Evolutionary conservation across 306 rosid species (phyloP).

Genomic region (Fragaria vesca): DNA sequence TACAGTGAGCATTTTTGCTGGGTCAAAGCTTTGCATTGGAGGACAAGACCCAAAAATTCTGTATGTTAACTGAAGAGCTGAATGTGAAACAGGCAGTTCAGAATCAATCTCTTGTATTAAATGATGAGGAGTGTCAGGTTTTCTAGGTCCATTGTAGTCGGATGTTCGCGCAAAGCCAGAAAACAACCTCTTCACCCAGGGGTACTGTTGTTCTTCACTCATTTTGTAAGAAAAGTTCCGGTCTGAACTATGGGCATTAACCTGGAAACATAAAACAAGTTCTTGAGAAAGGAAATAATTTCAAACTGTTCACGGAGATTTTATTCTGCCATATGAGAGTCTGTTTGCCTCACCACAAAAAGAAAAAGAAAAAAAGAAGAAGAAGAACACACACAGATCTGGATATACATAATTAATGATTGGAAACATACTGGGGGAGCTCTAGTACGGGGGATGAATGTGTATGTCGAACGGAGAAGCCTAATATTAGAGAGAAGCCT

Average conservation of each 20-base stretch:
- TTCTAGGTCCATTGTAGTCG: conserved; percentile 83
- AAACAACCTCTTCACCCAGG: conserved; percentile 88
- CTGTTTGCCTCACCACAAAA: not conserved
- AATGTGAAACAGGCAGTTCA: conserved; percentile 64
- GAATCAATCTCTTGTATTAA: conserved; percentile 90
- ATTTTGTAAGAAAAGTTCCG: conserved; percentile 75
- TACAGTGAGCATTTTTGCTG: conserved; percentile 95
- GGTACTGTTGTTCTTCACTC: conserved; percentile 79
- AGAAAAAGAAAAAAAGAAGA: too few species aligned
- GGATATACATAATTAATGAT: not conserved
- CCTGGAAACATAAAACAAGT: conserved; percentile 41
- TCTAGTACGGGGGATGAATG: conserved; percentile 81
- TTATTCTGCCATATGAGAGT: not conserved
- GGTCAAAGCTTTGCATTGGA: conserved; percentile 93
- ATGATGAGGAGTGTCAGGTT: conserved; percentile 66
- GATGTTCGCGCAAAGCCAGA: conserved; percentile 95
- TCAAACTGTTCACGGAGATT: conserved; percentile 11
- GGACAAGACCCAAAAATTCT: conserved; percentile 91
- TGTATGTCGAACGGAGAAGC: conserved; percentile 84
- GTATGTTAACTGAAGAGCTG: conserved; percentile 88
- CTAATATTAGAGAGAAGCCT: conserved; percentile 67
- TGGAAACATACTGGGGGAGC: conserved; percentile 84
- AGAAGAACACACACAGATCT: too few species aligned
- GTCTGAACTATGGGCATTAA: conserved; percentile 76
- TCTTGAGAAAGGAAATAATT: conserved; percentile 22